Evolutionary conservation across 768 basidiomycete species (phyloP), one percentile per base, ranked within the genome.

Genomic region (Calocybe indica): DNA sequence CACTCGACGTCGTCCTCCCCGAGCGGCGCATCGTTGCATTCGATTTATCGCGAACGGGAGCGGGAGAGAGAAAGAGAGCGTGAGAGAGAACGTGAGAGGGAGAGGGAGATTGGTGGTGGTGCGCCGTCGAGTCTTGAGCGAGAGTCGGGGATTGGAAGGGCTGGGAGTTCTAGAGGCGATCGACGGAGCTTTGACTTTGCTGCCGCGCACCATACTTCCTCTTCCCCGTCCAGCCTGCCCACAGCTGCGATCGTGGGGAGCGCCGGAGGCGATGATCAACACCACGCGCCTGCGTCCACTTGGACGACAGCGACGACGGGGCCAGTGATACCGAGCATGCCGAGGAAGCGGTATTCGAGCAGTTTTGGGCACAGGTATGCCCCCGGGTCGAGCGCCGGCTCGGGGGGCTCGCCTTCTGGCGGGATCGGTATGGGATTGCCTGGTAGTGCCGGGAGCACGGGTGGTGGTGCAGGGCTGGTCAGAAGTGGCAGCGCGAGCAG

Each of bases 301-400:
- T 22, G 22, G 22, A 22, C 22, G 22, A 22, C 22, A 4, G 4
- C 22, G 22, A 22, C 22, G 22, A 22, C 22, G 30, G 38, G 40
- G 13, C 7, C 47, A 46, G 14, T 33, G 13, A 36, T 32, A 2
- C 29, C 45, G 10, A 37, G 45, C n/a, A 28, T 43, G 8, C 52
- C 44, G 9, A 68, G 80, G 35, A 85, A 84, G 61, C 70, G 85
- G 6, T 91, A 88, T 66, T 85, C 83, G 39, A 87, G 84, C 54
- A 85, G 81, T 51, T 91, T 91, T 59, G 80, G 83, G 7, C 81
- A 89, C 61, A 74, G 88, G 38, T 86, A 86, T 59, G 59, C 68
- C 10, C 65, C 72, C 5, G 57, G 57, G 30, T 63, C 62, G 4
- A 56, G 42, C 35, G 36, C 11, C 35, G 61, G 67, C 46, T 60